Evolutionary conservation across 306 rosid genomes (phyloP).

Genomic region (Mimosa pudica): DNA sequence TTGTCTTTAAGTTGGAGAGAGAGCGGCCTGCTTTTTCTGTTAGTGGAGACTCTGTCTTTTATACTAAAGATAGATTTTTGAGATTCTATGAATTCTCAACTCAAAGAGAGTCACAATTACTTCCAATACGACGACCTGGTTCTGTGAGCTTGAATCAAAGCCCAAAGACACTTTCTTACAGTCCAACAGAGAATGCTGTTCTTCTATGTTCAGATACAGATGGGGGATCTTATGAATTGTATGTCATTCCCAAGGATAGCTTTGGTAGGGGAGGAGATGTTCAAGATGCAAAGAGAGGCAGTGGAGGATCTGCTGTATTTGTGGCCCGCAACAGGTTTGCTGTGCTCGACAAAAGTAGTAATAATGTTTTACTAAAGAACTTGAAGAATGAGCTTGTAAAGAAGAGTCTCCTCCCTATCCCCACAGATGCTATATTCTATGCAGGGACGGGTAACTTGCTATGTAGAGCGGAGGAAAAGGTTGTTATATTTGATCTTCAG

Average conservation of each 20-base stretch:
- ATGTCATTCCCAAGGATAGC: slow-evolving; percentile 77
- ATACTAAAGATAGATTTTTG: slow-evolving; percentile 82
- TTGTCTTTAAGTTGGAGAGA: slow-evolving; percentile 91
- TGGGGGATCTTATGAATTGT: slow-evolving; percentile 90
- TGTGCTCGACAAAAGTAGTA: slow-evolving; percentile 81
- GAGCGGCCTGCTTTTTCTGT: slow-evolving; percentile 88
- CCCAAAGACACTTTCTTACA: slow-evolving; percentile 86
- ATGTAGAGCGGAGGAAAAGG: slow-evolving; percentile 88
- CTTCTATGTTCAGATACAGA: slow-evolving; percentile 88
- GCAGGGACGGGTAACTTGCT: slow-evolving; percentile 87
- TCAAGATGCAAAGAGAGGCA: slow-evolving; percentile 89
- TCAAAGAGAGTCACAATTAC: slow-evolving; percentile 78
- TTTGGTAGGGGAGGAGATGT: slow-evolving; percentile 75
- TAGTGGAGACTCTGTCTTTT: slow-evolving; percentile 82
- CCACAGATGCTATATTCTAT: slow-evolving; percentile 86
- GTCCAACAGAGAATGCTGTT: slow-evolving; percentile 85
- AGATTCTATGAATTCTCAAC: slow-evolving; percentile 78
- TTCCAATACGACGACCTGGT: slow-evolving; percentile 87
- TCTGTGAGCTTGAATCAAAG: slow-evolving; percentile 75
- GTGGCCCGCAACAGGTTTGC: slow-evolving; percentile 92
- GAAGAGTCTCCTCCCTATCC: slow-evolving; percentile 70
- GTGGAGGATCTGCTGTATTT: slow-evolving; percentile 93
- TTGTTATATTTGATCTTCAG: slow-evolving; percentile 82
- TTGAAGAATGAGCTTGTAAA: slow-evolving; percentile 77
- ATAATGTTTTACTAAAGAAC: slow-evolving; percentile 71